Base-by-base conservation (phyloP, 495 filamentous ascomycete species). In the Podospora pseudoanserina region DNA sequence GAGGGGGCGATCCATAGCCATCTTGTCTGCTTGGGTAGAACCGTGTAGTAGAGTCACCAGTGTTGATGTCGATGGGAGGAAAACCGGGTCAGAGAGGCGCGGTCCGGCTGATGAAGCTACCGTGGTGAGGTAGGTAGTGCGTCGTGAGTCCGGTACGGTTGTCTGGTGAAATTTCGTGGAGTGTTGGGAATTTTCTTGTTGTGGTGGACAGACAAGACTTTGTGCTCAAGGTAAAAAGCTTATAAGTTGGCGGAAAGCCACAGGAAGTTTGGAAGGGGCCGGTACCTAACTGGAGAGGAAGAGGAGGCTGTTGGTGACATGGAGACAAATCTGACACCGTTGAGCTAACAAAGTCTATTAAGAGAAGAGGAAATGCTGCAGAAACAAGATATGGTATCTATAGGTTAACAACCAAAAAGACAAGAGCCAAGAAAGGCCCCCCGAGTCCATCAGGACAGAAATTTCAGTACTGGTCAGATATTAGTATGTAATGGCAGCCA, bases 401-500 rank as follows among this genome's bases (percentile, higher is more conserved):
- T 49, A 16, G 39, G 2, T 11, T 11, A 49, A 49, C 9, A 49
- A 49, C 3, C 3, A 49, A 49, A 49, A 1, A 13, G 13, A 1
- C 39, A 49, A 11, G 39, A 49, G 39, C 7, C 39, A 13, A 16
- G 5, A 49, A 16, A 49, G 34, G 2, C 32, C 11, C 6, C 34
- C 34, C 23, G 23, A 39, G 34, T 39, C 34, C 34, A 23, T 23
- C 1, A 23, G 23, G 34, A 39, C 34, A 39, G 34, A 39, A 39
- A 39, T 11, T 39, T 5, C 5, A 39, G 11, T 11, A 39, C 11
- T 11, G 39, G 65, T 19, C 13, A n/a, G 13, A 26, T n/a, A 30
- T 56, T 60, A 78, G 54, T 72, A 75, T 2, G 76, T 73, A 26
- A 78, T 55, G 5, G 49, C 67, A 1, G 68, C 74, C 44, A 70